Evolutionary conservation across 2,329 filamentous ascomycete genomes (phyloP).

Genomic region (Colletotrichum karsti): DNA sequence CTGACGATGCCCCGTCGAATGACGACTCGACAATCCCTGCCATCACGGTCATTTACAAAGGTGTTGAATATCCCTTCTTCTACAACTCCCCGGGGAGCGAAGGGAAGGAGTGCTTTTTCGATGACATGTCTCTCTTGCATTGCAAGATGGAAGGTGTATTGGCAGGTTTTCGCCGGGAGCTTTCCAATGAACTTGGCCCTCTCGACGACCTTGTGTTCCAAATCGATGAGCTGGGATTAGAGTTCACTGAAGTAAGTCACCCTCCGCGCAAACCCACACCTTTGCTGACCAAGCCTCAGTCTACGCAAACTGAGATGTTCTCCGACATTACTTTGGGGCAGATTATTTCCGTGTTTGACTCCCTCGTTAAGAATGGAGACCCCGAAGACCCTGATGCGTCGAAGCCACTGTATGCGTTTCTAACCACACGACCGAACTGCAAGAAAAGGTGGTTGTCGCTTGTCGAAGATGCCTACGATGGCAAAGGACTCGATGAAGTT

Average conservation of each 20-base stretch:
- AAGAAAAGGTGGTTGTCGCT: constrained; percentile 48
- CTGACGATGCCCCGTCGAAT: constrained; percentile 14
- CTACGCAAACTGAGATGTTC: constrained; percentile 42
- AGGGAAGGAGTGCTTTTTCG: constrained; percentile 54
- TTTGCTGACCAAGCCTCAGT: constrained; percentile 42
- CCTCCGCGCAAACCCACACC: not conserved
- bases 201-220: constrained; percentile 61
- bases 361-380: constrained; percentile 53
- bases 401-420: constrained; percentile 50
- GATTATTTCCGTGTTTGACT: constrained; percentile 51
- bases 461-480: constrained; percentile 50
- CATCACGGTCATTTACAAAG: constrained; percentile 53
- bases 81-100: constrained; percentile 35
- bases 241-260: constrained; percentile 59
- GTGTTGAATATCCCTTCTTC: constrained; percentile 52
- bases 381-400: constrained; percentile 49
- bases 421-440: constrained; percentile 49
- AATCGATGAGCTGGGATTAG: constrained; percentile 60
- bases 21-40: constrained; percentile 38
- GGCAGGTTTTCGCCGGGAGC: constrained; percentile 52
- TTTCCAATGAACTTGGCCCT: constrained; percentile 52
- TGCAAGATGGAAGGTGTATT: constrained; percentile 54
- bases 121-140: constrained; percentile 50
- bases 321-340: constrained; percentile 48
- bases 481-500: constrained; percentile 50